Percentiles rank a stretch among this genome's conserved stretches.
phyloP scores from a whole-genome alignment of 202 grass and related monocot species.

The Bolboschoenoplectus hybrid region DNA sequence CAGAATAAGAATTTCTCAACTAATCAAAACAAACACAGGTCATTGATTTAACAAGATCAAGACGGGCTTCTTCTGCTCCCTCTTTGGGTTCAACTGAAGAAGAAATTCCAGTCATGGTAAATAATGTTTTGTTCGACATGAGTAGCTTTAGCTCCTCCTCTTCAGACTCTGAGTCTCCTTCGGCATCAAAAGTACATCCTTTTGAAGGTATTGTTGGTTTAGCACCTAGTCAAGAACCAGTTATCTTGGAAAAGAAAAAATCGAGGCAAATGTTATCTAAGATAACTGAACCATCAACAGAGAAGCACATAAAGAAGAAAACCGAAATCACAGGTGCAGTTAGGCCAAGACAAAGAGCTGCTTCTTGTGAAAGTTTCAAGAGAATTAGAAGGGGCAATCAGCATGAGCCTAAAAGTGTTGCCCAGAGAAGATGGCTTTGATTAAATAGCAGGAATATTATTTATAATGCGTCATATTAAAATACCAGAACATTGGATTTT shows the following conservation, averaged over 20 bases:
- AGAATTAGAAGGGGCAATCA: constrained; percentile 51
- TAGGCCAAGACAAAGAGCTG: constrained; percentile 47
- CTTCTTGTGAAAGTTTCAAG: constrained; percentile 68
- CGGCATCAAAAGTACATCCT: constrained; percentile 42
- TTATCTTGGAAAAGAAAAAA: constrained; percentile 19
- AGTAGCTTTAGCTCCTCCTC: constrained; percentile 70
- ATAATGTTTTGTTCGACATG: constrained; percentile 87
- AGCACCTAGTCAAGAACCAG: neutral
- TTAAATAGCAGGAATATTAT: neutral
- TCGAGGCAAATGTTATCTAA: constrained; percentile 37
- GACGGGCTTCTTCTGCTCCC: constrained; percentile 51
- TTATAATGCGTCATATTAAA: neutral
- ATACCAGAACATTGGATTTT: neutral
- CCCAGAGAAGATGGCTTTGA: constrained; percentile 63
- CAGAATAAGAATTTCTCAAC: constrained; percentile 26
- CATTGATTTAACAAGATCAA: constrained; percentile 71
- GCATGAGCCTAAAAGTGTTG: constrained; percentile 48
- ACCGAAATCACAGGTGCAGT: constrained; percentile 42
- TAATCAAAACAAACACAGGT: constrained; percentile 54
- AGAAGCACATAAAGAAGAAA: constrained; percentile 51
- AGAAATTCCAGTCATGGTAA: constrained; percentile 69
- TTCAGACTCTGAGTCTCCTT: constrained; percentile 84
- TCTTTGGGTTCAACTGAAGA: constrained; percentile 41
- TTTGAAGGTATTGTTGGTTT: constrained; percentile 34
- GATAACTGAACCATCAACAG: constrained; percentile 40